Base-by-base conservation (phyloP, 2,329 filamentous ascomycete genomes). In the Sclerotinia sclerotiorum region DNA sequence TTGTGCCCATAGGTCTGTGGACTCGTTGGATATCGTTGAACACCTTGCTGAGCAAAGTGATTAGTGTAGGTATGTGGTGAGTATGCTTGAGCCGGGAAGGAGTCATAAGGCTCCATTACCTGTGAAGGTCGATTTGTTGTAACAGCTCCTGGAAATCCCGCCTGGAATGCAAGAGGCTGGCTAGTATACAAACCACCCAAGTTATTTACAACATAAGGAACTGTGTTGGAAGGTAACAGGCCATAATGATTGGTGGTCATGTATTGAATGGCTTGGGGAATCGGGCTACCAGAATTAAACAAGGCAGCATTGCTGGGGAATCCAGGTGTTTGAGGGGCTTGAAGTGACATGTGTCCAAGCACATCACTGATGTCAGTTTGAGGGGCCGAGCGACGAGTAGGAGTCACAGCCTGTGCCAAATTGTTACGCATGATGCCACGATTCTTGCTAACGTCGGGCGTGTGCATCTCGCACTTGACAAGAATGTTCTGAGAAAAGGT, bases 131-230 rank as follows among this genome's bases (percentile, higher is more conserved):
- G 27, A 15, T 39, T 63, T 35, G 60, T 39, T 24, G 52, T n/a
- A 21, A 67, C 24, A 32, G 32, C 27, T 13, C 21, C 56, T 7
- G 65, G 52, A 57, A 65, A 68, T 8, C 51, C 61, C 51, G 51
- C 27, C 15, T 66, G 55, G 15, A 67, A 64, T 29, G 49, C 39
- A 13, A 69, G 51, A 39, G 62, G 48, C 3, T 69, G 42, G 2
- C 69, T 29, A 19, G 65, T 60, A 54, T 71, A 73, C 44, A 70
- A 35, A 5, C 56, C 62, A 65, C 54, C 62, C 49, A 68, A 52
- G 21, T 49, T 35, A 27, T 32, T 32, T n/a, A 63, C 19, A 15
- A 67, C 65, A 52, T 68, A 54, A 21, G 65, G 60, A n/a, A 67
- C 46, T 49, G 63, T 46, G 13, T 60, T 65, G 15, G 67, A 54